A percentile compares a stretch with the other conserved stretches of the same genome.
These are phyloP conservation scores for Microbotryum intermedium DNA, from an alignment of 1,284 basidiomycete genomes.

Conservation along the genomic window DNA sequence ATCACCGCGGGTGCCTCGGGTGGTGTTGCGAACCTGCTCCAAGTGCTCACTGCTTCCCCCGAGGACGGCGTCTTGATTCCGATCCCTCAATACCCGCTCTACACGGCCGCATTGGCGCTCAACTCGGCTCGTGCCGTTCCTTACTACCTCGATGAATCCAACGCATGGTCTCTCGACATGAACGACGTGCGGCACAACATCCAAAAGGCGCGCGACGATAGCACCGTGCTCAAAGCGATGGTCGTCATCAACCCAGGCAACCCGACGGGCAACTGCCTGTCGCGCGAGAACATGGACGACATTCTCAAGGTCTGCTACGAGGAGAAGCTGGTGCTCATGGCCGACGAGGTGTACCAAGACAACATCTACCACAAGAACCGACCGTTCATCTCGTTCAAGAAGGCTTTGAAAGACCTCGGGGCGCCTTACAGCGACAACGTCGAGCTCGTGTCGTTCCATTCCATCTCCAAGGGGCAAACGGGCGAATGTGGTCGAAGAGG, in stretches of 20 bases:
- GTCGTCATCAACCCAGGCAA: slow-evolving; percentile 96
- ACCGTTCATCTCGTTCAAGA: slow-evolving; percentile 87
- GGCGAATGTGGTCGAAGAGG: slow-evolving; percentile 90
- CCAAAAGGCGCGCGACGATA: slow-evolving; percentile 56
- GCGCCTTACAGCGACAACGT: slow-evolving; percentile 48
- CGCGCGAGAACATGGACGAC: slow-evolving; percentile 57
- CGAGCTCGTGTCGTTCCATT: slow-evolving; percentile 86
- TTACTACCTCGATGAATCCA: slow-evolving; percentile 77
- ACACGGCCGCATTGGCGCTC: slow-evolving; percentile 87
- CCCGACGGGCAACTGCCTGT: slow-evolving; percentile 78
- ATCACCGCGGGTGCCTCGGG: slow-evolving; percentile 87
- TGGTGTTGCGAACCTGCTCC: slow-evolving; percentile 81
- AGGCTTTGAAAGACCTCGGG: slow-evolving; percentile 57
- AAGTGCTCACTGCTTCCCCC: slow-evolving; percentile 58
- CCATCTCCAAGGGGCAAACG: slow-evolving; percentile 85
- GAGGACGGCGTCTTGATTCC: slow-evolving; percentile 80
- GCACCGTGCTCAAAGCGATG: slow-evolving; percentile 63
- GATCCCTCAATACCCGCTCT: slow-evolving; percentile 96
- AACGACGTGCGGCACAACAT: slow-evolving; percentile 60
- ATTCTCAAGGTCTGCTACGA: slow-evolving; percentile 75
- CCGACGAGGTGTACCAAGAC: slow-evolving; percentile 90
- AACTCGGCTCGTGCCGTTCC: slow-evolving; percentile 71
- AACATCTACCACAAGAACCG: slow-evolving; percentile 69
- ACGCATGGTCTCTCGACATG: slow-evolving; percentile 78
- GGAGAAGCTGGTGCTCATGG: slow-evolving; percentile 75